Conservation (phyloP, 306 rosid species). For the Herpetospermum pedunculosum region DNA sequence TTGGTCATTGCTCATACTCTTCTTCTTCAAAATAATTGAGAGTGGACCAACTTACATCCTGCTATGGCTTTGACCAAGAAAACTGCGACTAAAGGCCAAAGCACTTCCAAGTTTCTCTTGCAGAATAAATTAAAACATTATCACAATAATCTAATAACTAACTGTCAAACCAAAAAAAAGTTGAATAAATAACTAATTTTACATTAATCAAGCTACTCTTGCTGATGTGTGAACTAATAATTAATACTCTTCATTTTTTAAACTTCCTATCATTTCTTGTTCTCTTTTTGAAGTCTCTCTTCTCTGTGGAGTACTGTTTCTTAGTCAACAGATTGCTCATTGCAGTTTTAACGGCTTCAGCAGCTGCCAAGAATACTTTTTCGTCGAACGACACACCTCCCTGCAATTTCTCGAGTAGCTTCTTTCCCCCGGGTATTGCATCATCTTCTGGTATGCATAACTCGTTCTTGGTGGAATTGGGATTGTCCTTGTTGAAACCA, state of each 20-base stretch:
- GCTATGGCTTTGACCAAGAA: not conserved
- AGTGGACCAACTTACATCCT: not conserved
- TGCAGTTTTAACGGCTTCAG: constrained; percentile 81
- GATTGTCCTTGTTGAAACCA: constrained; percentile 21
- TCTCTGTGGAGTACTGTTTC: constrained; percentile 70
- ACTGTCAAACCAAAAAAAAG: not conserved
- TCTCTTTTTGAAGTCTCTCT: constrained; percentile 70
- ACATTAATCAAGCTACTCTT: not conserved
- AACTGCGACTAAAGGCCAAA: not conserved
- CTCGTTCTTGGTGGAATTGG: constrained; percentile 15
- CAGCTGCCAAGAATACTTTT: constrained; percentile 50
- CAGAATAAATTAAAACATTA: constrained; percentile 12
- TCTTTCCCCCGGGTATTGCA: constrained; percentile 53
- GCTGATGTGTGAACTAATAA: not conserved
- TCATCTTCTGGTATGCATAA: constrained; percentile 39
- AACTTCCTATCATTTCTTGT: constrained; percentile 75
- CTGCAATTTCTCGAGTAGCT: constrained; percentile 60
- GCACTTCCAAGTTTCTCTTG: not conserved
- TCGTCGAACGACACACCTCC: constrained; percentile 56
- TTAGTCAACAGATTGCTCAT: constrained; percentile 72
- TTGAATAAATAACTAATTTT: not conserved
- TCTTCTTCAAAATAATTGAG: not conserved
- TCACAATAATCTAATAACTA: constrained; percentile 4
- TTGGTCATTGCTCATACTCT: not conserved
- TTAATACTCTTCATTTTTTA: constrained; percentile 20